Evolutionary conservation across 1,284 basidiomycete genomes (phyloP), one percentile per base, ranked within the genome.

Genomic region (Agaricales sp.): DNA sequence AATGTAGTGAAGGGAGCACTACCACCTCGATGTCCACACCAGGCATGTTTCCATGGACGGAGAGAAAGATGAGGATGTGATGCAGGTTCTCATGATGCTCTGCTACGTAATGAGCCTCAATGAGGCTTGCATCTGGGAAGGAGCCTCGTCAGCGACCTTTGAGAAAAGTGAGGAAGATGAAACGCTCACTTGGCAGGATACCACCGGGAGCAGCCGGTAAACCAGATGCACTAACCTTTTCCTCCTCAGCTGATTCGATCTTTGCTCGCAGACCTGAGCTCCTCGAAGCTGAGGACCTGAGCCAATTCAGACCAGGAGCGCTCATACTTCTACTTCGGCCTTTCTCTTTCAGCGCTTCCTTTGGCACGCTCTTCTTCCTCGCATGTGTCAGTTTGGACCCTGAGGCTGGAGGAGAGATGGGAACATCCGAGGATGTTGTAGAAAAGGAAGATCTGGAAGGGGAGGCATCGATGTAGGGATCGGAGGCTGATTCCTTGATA

Each of bases 51-150:
- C 74, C 74, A 4, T 68, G 68, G 18, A 76, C 67, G 13, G 69
- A 74, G 47, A 81, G 63, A 61, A 89, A 87, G 4, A 88, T 74
- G 37, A 89, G 70, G 18, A 92, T 73, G 50, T 83, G 80, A 18
- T 80, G 78, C 0, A 93, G 73, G 49, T 79, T 87, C 59, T 92
- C 88, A 61, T 92, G 88, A 59, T 87, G 77, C 61, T 93, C 91
- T 2, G 87, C 88, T 24, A 92, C 75, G 58, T 87, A 92, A 14
- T 70, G 63, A 11, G 87, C 71, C 41, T 82, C 74, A 39, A 88
- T 35, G n/a, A n/a, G n/a, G n/a, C 30, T n/a, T 11, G 30, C 8
- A 35, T 35, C 30, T 35, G n/a, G 30, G n/a, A n/a, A 35, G n/a
- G n/a, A n/a, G n/a, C n/a, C n/a, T n/a, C n/a, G n/a, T n/a, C 73